phyloP scores from a whole-genome alignment of 495 filamentous ascomycete genomes.

The Tuber magnatum region DNA sequence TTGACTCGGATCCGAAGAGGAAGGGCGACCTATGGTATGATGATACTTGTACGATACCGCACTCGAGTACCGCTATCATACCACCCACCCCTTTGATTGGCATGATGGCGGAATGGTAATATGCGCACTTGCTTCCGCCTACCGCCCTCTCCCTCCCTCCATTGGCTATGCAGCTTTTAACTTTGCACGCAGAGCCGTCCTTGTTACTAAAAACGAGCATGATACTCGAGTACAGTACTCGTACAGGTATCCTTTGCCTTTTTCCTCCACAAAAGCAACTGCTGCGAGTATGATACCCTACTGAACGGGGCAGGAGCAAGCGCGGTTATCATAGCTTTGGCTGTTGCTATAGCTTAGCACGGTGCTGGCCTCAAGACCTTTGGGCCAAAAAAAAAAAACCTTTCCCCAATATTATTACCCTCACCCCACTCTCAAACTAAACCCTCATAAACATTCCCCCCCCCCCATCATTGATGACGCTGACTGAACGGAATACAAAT shows the following conservation, averaged over 20 bases:
- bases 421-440: background rate
- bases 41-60: no score
- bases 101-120: background rate
- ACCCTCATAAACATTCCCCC: background rate
- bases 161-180: background rate
- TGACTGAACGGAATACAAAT: background rate
- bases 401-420: background rate
- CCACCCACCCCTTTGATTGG: background rate
- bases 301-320: background rate
- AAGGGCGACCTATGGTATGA: background rate
- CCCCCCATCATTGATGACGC: background rate
- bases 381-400: background rate
- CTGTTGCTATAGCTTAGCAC: background rate
- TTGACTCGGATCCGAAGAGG: background rate
- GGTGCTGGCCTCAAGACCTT: background rate
- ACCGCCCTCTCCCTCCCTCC: background rate
- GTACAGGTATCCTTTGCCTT: no score
- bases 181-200: background rate
- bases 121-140: background rate
- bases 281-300: background rate
- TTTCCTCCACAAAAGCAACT: background rate
- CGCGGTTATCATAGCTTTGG: background rate
- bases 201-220: no score
- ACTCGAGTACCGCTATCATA: no score
- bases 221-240: no score